Base-by-base conservation (phyloP, 495 filamentous ascomycete species). In the Paragyromitra xinjiangensis region DNA sequence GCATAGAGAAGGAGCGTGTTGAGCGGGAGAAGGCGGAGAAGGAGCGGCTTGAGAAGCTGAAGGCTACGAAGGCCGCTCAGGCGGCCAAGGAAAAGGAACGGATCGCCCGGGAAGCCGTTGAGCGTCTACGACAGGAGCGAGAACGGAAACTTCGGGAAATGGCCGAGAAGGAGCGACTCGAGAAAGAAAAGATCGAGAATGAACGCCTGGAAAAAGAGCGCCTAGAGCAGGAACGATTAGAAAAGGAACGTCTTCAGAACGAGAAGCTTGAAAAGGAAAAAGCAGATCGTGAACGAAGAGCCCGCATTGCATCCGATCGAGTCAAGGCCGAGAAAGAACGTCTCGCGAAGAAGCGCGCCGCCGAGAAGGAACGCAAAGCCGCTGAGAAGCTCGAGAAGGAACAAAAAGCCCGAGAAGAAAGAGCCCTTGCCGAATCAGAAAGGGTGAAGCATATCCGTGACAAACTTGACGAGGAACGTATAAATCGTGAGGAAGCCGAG, bases 11-110 rank as follows among this genome's bases (percentile, higher is more conserved):
- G 80, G 86, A 82, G 78, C 83, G 73, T 71, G 80, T 50, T 51
- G 82, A 82, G 83, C 85, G 80, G 26, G 82, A 85, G 61, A 83
- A 83, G 61, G 83, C 86, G 55, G 87, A 87, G 73, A 87, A 85
- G 65, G 85, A 86, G 51, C 71, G 85, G 29, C 79, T 88, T 29
- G 85, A 87, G 51, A 85, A 83, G 80, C 76, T 84, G 63, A 83
- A 84, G 67, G 76, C 64, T 56, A 81, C 56, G 4, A 79, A 73
- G 40, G 80, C 80, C n/a, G 64, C 51, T 24, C 80, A 81, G 42
- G 75, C 73, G 3, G 62, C 24, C 2, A 79, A 71, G 53, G 81
- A 82, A 62, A 82, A 81, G 81, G 81, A 82, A 24, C 78, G 81
- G 11, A 82, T 80, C 55, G 55, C 64, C 7, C 73, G 56, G 42